These are phyloP conservation scores for Kurtzmaniella quercitrusa DNA, from an alignment of 1,139 yeast species.

Conservation along the genomic window DNA sequence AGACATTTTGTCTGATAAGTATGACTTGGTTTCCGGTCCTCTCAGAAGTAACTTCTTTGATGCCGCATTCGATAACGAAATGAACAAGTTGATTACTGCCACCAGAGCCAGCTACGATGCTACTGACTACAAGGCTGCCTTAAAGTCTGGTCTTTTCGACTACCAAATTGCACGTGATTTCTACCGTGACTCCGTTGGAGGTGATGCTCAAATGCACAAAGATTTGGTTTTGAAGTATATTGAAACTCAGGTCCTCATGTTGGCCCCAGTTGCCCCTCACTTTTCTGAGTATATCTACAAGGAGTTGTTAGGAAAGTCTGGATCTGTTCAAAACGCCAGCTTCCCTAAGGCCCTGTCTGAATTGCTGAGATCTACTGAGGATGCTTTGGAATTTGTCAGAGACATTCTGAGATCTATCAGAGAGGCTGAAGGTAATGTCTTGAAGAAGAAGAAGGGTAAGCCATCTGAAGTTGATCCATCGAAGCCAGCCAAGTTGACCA, in stretches of 20 bases:
- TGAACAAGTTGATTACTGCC: conserved; percentile 75
- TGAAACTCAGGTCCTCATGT: conserved; percentile 75
- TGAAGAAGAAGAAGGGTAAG: conserved; percentile 88
- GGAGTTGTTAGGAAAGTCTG: conserved; percentile 63
- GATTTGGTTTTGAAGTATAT: conserved; percentile 79
- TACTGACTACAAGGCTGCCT: conserved; percentile 83
- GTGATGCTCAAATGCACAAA: conserved; percentile 68
- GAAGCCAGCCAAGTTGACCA: conserved; percentile 67
- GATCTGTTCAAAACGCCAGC: conserved; percentile 64
- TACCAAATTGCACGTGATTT: conserved; percentile 94
- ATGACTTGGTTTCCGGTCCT: conserved; percentile 66
- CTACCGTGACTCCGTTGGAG: conserved; percentile 77
- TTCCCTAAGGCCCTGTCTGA: conserved; percentile 78
- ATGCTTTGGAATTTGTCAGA: conserved; percentile 77
- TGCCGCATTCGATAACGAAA: conserved; percentile 86
- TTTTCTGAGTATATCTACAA: conserved; percentile 87
- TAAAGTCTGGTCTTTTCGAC: conserved; percentile 89
- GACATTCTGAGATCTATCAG: conserved; percentile 77
- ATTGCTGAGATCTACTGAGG: conserved; percentile 55
- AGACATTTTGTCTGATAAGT: conserved; percentile 52
- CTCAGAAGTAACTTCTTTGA: conserved; percentile 66
- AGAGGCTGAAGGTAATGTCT: conserved; percentile 83
- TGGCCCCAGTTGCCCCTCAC: conserved; percentile 95
- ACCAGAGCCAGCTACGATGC: conserved; percentile 65
- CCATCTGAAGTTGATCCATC: conserved; percentile 67